A percentile compares a stretch with the other conserved stretches of the same genome.
These are phyloP conservation scores for Mortierella sp. DNA, from an alignment of 371 early-diverging fungal genomes.

Conservation along the genomic window DNA sequence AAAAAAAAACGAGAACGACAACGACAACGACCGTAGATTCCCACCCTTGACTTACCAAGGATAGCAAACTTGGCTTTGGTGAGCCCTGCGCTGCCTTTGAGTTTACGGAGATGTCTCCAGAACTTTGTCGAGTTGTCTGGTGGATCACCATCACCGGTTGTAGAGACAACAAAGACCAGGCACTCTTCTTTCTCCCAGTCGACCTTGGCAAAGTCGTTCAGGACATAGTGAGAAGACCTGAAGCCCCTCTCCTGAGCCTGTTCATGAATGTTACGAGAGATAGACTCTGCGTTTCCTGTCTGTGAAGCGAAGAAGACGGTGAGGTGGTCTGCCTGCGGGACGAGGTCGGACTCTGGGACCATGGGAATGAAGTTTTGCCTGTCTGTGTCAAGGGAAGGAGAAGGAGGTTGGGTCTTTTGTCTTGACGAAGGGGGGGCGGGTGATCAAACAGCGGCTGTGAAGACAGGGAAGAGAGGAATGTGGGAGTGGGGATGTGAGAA, in stretches of 20 bases:
- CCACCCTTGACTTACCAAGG: constrained; percentile 66
- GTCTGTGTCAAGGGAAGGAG: no score
- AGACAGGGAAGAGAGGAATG: no score
- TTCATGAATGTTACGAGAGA: constrained; percentile 83
- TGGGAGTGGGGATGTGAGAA: no score
- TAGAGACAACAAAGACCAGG: constrained; percentile 84
- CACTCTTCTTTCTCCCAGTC: constrained; percentile 59
- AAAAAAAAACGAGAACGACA: no score
- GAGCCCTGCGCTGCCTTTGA: constrained; percentile 63
- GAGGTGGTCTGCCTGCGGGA: constrained; percentile 47
- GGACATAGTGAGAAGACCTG: constrained; percentile 65
- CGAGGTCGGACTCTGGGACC: constrained; percentile 27
- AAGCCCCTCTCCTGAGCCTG: constrained; percentile 81
- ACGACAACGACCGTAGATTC: no score
- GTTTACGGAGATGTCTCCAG: constrained; percentile 81
- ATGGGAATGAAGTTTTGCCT: no score
- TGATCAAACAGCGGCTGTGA: no score
- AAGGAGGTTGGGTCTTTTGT: no score
- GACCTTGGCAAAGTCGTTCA: constrained; percentile 81
- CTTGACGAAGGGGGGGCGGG: no score
- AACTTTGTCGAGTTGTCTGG: constrained; percentile 93
- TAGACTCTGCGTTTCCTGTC: constrained; percentile 94
- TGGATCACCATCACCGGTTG: constrained; percentile 97
- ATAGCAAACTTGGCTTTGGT: constrained; percentile 60
- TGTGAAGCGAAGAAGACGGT: constrained; percentile 88